A percentile compares a stretch with the other conserved stretches of the same genome.
Conservation (phyloP, 2,329 filamentous ascomycete genomes). For the Ceratocystis eucalypticola region DNA sequence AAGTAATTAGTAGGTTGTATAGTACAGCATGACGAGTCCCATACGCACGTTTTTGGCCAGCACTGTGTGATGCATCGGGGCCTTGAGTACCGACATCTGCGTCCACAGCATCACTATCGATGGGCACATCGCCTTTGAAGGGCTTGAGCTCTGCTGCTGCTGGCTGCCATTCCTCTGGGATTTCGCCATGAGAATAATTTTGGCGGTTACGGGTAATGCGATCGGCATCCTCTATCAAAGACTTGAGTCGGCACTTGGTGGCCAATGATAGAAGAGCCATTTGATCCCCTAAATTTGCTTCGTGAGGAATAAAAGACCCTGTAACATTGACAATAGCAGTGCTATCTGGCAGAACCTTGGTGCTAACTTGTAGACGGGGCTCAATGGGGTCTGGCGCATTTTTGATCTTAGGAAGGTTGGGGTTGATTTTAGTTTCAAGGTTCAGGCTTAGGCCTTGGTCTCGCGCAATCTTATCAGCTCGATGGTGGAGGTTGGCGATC, state of each 20-base stretch:
- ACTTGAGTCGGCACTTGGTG: slow-evolving; percentile 63
- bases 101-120: background rate
- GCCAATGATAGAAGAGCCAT: slow-evolving; percentile 71
- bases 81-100: background rate
- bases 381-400: slow-evolving; percentile 14
- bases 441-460: slow-evolving; percentile 46
- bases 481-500: slow-evolving; percentile 47
- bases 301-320: slow-evolving; percentile 59
- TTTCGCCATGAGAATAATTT: slow-evolving; percentile 62
- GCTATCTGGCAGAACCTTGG: slow-evolving; percentile 16
- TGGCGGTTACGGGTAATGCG: slow-evolving; percentile 58
- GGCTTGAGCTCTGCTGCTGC: slow-evolving; percentile 45
- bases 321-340: slow-evolving; percentile 41
- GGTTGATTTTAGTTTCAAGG: slow-evolving; percentile 38
- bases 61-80: background rate
- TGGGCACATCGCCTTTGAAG: slow-evolving; percentile 20
- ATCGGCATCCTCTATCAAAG: slow-evolving; percentile 64
- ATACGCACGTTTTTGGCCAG: slow-evolving; percentile 16
- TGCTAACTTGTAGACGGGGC: slow-evolving; percentile 12
- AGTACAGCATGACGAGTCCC: too few relatives aligned
- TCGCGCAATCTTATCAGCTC: slow-evolving; percentile 42
- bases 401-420: slow-evolving; percentile 30
- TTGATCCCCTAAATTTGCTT: slow-evolving; percentile 67
- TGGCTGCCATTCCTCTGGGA: slow-evolving; percentile 63
- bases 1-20: background rate